Percentiles rank a stretch among this genome's conserved stretches.
These are phyloP conservation scores for Coelastrella sp. DNA, from an alignment of 139 green algal genomes.

Conservation along the genomic window DNA sequence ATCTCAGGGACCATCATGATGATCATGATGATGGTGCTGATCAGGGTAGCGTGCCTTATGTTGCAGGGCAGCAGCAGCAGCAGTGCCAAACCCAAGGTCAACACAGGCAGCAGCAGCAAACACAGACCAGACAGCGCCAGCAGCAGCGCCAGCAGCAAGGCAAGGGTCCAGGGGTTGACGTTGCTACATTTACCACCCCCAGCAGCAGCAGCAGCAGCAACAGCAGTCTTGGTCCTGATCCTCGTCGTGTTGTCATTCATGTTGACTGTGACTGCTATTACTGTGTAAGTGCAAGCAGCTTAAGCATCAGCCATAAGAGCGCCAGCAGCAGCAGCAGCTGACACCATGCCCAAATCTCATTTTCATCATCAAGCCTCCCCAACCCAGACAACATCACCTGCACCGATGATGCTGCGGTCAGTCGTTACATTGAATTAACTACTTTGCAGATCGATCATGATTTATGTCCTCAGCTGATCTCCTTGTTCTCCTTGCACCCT, in stretches of 20 bases:
- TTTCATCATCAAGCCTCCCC: too few species aligned
- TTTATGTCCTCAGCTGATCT: not conserved
- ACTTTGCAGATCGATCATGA: not conserved
- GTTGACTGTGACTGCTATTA: constrained; percentile 18
- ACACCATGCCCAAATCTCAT: too few species aligned
- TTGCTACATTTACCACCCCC: not conserved
- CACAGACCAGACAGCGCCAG: constrained; percentile 25
- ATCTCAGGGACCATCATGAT: not conserved
- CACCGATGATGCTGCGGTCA: not conserved
- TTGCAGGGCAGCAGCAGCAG: not conserved
- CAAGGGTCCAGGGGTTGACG: too few species aligned
- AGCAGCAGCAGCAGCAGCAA: constrained; percentile 29
- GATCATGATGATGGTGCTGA: not conserved
- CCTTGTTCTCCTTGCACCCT: not conserved
- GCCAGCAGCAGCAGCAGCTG: too few species aligned
- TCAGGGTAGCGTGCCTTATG: not conserved
- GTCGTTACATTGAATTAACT: not conserved
- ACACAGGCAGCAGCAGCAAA: not conserved
- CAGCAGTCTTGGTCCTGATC: not conserved
- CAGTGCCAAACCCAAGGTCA: not conserved
- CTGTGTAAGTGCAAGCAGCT: constrained; percentile 62
- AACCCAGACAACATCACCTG: too few species aligned
- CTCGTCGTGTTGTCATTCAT: constrained; percentile 44
- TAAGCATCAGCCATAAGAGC: too few species aligned
- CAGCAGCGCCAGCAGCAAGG: not conserved